A percentile compares a stretch with the other conserved stretches of the same genome.
phyloP scores from a whole-genome alignment of 2,329 filamentous ascomycete genomes.

The Trichoderma breve region DNA sequence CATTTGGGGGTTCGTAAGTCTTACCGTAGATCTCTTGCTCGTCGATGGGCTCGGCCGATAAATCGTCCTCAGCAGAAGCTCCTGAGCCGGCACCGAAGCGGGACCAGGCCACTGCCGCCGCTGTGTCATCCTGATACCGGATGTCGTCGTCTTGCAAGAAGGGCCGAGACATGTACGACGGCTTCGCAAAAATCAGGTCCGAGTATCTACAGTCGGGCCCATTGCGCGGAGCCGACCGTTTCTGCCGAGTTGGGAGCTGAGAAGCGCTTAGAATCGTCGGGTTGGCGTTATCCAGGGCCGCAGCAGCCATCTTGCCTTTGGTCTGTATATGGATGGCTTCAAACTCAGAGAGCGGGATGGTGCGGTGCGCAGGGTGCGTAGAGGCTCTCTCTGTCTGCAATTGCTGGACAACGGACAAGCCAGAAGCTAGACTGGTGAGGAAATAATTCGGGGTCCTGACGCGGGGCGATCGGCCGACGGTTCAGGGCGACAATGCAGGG shows the following conservation, averaged over 20 bases:
- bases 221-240: slow-evolving; percentile 45
- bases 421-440: background rate
- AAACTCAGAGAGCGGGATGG: background rate
- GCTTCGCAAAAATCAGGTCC: slow-evolving; percentile 46
- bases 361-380: background rate
- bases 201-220: slow-evolving; percentile 49
- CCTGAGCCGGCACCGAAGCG: slow-evolving; percentile 40
- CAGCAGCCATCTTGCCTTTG: slow-evolving; percentile 26
- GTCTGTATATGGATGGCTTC: background rate
- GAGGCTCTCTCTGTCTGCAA: background rate
- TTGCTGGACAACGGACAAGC: background rate
- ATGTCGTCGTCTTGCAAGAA: slow-evolving; percentile 40
- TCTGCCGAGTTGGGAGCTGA: slow-evolving; percentile 78
- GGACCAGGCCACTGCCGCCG: slow-evolving; percentile 29
- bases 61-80: slow-evolving; percentile 45
- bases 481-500: slow-evolving; percentile 2
- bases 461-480: slow-evolving; percentile 6
- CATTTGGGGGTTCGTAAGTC: slow-evolving; percentile 22
- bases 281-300: slow-evolving; percentile 72
- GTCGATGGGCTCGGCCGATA: slow-evolving; percentile 79
- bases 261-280: slow-evolving; percentile 86
- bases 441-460: slow-evolving; percentile 10
- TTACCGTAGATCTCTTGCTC: slow-evolving; percentile 94
- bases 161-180: slow-evolving; percentile 42
- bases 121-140: slow-evolving; percentile 38